Base-by-base conservation (phyloP, 306 rosid species). In the Oxytropis ochrocephala region DNA sequence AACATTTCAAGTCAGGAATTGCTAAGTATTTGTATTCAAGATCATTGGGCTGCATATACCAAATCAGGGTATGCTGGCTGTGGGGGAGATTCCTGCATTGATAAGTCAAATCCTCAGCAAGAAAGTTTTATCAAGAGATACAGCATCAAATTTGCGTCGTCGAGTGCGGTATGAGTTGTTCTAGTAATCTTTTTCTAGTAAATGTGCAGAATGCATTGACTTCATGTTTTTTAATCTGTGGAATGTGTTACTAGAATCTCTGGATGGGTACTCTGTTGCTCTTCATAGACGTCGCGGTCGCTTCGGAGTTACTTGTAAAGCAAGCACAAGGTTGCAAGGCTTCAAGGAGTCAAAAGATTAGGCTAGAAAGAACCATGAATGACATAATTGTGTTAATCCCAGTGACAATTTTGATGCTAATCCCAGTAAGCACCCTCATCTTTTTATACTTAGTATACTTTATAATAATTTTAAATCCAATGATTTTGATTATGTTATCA, bases 251-350 rank as follows among this genome's bases (percentile, higher is more conserved):
- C 44, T 78, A 89, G 96, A 88, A 86, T 65, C 14, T 70, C 43
- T 79, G 80, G 87, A 85, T 83, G 88, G 96, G 90, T 30, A 89
- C 88, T 36, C 64, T 59, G 36, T 83, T 89, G 80, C 96, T 86
- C 49, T 77, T 77, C 65, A 74, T 64, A 42, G 96, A 89, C 83
- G 66, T 89, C 48, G 67, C 8, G 73, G 70, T 71, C 55, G 83
- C 88, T 42, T 4, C 59, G n/a, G 80, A 83, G 70, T 72, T 89
- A 5, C 78, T 86, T 11, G 7, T 73, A 10, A 83, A 72, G 75
- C 81, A 77, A 81, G 74, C 66, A 39, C 62, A 19, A 8, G 92
- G 88, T 68, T 72, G 54, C 83, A 73, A 83, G 79, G 56, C 82
- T 58, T 57, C 89, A 29, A 77, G 74, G 57, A 75, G 85, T 55